Evolutionary conservation across 108 stramenopile species (phyloP).

Genomic region (Conticribra guillardii): DNA sequence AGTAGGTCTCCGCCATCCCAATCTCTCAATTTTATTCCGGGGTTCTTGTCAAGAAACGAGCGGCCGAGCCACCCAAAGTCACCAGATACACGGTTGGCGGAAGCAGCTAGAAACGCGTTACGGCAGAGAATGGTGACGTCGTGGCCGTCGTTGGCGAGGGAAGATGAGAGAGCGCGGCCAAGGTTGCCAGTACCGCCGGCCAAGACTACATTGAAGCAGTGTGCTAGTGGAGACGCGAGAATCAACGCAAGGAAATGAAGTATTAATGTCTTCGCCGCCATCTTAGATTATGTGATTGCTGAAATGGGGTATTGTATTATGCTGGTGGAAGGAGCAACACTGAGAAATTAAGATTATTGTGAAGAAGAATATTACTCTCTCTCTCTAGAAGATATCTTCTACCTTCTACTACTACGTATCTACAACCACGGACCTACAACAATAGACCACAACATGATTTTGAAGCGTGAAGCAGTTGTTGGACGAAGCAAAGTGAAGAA

Average conservation of each 20-base stretch:
- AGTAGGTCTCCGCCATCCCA: conserved; percentile 89
- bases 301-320: no score
- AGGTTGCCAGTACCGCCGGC: conserved; percentile 83
- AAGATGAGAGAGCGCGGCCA: conserved; percentile 56
- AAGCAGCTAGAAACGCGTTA: conserved; percentile 79
- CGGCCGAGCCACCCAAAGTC: conserved; percentile 82
- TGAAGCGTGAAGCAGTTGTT: no score
- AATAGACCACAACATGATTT: no score
- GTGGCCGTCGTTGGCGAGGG: conserved; percentile 53
- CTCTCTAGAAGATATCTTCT: no score
- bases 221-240: background rate
- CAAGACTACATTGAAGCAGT: conserved; percentile 66
- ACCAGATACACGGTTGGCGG: conserved; percentile 72
- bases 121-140: conserved; percentile 78
- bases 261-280: background rate
- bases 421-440: no score
- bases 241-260: conserved; percentile 5
- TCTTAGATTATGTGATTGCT: no score
- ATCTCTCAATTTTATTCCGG: conserved; percentile 68
- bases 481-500: no score
- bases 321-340: no score
- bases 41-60: conserved; percentile 58
- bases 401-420: no score
- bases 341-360: no score
- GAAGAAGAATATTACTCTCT: no score